Evolutionary conservation across 73 alveolate genomes (phyloP).

Genomic region (Paramecium pentaurelia): DNA sequence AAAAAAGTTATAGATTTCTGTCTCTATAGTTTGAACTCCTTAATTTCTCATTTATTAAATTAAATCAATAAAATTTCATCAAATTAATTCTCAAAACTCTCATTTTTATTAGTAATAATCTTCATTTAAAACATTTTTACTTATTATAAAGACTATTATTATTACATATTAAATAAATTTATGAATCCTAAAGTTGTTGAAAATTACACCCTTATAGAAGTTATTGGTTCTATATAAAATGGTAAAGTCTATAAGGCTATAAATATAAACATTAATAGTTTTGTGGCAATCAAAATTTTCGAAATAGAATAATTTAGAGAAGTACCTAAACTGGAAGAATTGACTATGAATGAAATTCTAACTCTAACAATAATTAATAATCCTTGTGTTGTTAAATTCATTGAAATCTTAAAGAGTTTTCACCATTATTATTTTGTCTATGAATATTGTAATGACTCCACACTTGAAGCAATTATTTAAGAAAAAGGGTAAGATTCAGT

Average conservation of each 20-base stretch:
- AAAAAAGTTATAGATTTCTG: not conserved
- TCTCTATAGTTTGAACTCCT: not conserved
- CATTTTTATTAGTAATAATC: not conserved
- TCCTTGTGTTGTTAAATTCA: slow-evolving; percentile 42
- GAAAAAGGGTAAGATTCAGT: too few relatives aligned
- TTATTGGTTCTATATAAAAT: too few relatives aligned
- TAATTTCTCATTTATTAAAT: not conserved
- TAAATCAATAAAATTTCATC: not conserved
- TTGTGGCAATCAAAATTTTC: too few relatives aligned
- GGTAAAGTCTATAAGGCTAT: too few relatives aligned
- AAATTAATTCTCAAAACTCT: not conserved
- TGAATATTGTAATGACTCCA: too few relatives aligned
- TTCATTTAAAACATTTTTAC: not conserved
- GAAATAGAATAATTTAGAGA: too few relatives aligned
- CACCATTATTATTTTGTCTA: not conserved
- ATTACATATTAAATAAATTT: not conserved
- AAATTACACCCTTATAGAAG: too few relatives aligned
- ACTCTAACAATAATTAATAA: slow-evolving; percentile 55
- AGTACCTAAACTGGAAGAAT: slow-evolving; percentile 1
- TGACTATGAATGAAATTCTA: slow-evolving; percentile 54
- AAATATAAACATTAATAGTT: too few relatives aligned
- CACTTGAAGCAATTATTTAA: too few relatives aligned
- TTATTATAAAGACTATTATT: not conserved
- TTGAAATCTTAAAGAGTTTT: slow-evolving; percentile 40
- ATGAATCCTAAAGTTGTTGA: not conserved